Percentiles rank a stretch among this genome's conserved stretches.
Conservation (phyloP, 2,329 filamentous ascomycete species). For the Endoconidiophora polonica region DNA sequence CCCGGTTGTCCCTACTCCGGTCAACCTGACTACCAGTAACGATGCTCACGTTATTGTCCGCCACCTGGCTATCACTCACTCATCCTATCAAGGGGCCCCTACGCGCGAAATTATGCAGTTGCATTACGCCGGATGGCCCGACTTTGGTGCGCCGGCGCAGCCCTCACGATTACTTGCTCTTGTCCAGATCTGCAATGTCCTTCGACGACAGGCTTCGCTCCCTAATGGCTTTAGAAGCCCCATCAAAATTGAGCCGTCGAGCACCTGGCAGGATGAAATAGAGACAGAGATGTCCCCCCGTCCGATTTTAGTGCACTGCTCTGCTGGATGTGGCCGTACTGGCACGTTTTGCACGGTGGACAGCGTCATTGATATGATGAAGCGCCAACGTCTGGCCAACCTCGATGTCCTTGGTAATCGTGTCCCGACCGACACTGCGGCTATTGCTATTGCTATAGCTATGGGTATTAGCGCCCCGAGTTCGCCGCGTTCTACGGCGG, state of each 20-base stretch:
- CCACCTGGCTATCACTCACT: conserved; percentile 70
- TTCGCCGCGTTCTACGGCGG: neutral
- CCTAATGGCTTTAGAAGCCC: conserved; percentile 21
- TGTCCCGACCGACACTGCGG: conserved; percentile 26
- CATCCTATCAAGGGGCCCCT: conserved; percentile 60
- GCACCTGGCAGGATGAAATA: conserved; percentile 36
- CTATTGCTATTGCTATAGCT: conserved; percentile 12
- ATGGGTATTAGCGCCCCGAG: conserved; percentile 2
- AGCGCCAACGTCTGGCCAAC: conserved; percentile 49
- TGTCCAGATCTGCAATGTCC: conserved; percentile 73
- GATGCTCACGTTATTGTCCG: conserved; percentile 65
- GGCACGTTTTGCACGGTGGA: conserved; percentile 96
- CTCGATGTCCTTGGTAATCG: conserved; percentile 12
- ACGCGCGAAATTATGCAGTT: conserved; percentile 88
- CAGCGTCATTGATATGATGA: conserved; percentile 89
- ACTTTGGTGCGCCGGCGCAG: conserved; percentile 84
- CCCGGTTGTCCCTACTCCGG: conserved; percentile 7
- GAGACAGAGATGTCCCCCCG: conserved; percentile 35
- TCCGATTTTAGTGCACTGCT: conserved; percentile 86
- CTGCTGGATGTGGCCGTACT: conserved; percentile 85
- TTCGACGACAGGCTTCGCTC: conserved; percentile 41
- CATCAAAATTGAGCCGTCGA: conserved; percentile 17
- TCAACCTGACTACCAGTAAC: conserved; percentile 27
- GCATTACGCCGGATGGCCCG: conserved; percentile 92
- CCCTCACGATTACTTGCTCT: conserved; percentile 73